Base-by-base conservation (phyloP, 2,329 filamentous ascomycete genomes). In the Cladobotryum protrusum region DNA sequence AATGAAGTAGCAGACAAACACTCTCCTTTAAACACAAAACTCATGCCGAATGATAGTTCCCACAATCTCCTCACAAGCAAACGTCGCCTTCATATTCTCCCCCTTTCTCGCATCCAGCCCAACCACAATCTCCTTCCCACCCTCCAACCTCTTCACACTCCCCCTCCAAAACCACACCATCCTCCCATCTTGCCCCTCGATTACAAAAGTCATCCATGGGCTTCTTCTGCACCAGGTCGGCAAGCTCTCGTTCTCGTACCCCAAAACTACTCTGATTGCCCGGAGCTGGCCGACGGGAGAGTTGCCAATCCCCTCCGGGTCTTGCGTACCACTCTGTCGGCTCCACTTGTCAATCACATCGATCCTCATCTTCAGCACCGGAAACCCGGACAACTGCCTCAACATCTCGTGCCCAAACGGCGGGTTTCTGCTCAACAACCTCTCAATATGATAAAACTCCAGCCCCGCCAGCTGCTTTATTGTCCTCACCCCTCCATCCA, bases 21-120 rank as follows among this genome's bases (percentile, higher is more conserved):
- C 24, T 24, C 20, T 24, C 20, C 2, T 8, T 33, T 35, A 50
- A 19, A 52, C 15, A 18, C 24, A 9, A 45, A 63, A 35, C 19
- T 53, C 52, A 44, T 55, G 54, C 15, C 62, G 57, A 36, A 76
- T 63, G 32, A 71, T 63, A 0, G 81, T 83, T 2, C 82, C 82
- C 3, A 83, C 88, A 59, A 97, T 86, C 40, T 89, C 85, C 67
- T 96, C 92, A 56, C 91, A 97, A 65, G 88, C 87, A 44, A 91
- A 81, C 53, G 83, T 88, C 19, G 75, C 75, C 33, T 93, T 78
- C 3, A 75, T 69, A 50, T 85, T 79, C 15, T 79, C 76, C 0
- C 72, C 63, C 4, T 70, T 70, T 1, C 66, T 75, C 17, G 89
- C 63, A 0, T 78, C 69, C 1, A 83, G 78, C 0, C 60, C 17